Conservation (phyloP, 495 filamentous ascomycete species). For the Penicillium silybi region DNA sequence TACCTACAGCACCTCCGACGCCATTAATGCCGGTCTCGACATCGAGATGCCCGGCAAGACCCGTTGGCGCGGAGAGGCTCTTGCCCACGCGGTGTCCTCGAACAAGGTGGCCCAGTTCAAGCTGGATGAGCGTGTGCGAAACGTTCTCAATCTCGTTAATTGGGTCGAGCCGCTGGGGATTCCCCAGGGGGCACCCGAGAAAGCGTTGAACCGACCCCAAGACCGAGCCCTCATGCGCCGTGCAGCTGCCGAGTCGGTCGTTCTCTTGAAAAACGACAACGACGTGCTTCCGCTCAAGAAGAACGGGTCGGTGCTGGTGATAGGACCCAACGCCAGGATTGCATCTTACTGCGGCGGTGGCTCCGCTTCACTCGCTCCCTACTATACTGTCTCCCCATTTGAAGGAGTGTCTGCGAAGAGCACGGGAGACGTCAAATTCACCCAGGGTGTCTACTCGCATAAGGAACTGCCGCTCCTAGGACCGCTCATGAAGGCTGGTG, state of each 20-base stretch:
- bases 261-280: slow-evolving; percentile 70
- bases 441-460: slow-evolving; percentile 54
- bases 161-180: slow-evolving; percentile 56
- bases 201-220: slow-evolving; percentile 54
- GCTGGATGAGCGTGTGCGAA: slow-evolving; percentile 57
- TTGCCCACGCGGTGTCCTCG: slow-evolving; percentile 53
- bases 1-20: slow-evolving; percentile 58
- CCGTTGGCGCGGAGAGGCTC: slow-evolving; percentile 56
- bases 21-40: slow-evolving; percentile 61
- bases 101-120: slow-evolving; percentile 48
- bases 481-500: slow-evolving; percentile 33
- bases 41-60: slow-evolving; percentile 71
- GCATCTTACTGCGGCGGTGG: slow-evolving; percentile 74
- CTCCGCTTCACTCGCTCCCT: slow-evolving; percentile 67
- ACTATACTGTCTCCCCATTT: slow-evolving; percentile 64
- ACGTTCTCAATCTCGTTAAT: slow-evolving; percentile 60
- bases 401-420: slow-evolving; percentile 52
- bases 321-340: slow-evolving; percentile 71
- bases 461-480: slow-evolving; percentile 54
- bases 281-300: slow-evolving; percentile 56
- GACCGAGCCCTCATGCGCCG: slow-evolving; percentile 56
- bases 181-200: slow-evolving; percentile 53
- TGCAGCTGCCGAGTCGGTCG: slow-evolving; percentile 62
- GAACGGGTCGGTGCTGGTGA: slow-evolving; percentile 60
- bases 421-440: slow-evolving; percentile 31